Base-by-base conservation (phyloP, 306 rosid genomes). In the Abrus precatorius region DNA sequence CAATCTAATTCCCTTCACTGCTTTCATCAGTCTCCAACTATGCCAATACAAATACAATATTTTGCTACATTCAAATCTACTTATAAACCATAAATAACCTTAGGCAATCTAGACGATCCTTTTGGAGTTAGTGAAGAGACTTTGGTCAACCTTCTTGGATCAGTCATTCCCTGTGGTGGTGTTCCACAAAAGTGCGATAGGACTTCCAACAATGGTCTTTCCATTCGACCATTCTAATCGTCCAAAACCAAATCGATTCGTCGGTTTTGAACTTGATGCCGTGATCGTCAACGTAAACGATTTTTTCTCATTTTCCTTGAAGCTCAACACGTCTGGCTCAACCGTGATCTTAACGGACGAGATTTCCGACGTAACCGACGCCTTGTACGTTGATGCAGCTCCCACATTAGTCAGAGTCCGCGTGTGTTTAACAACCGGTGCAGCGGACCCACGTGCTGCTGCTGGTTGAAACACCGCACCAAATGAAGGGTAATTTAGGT, bases 161-260 rank as follows among this genome's bases (percentile, higher is more conserved):
- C 14, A 32, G 1, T 27, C 1, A 9, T 0, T 7, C 61, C 14
- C 6, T 20, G 20, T 20, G 20, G 20, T 20, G 0, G 3, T 10
- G 7, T 3, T 43, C 83, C 78, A 72, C 0, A 1, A 40, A 74
- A 91, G 65, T 0, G 91, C 78, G 13, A 94, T 84, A 0, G 97
- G 90, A 73, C 97, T 91, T 28, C 90, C 89, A 10, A 94, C 97
- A 1, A 78, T 27, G 40, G 74, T 88, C 67, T 88, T 85, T 56
- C 93, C 97, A 56, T 94, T 82, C 6, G 97, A 87, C 98, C 98
- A 94, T 80, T 82, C 89, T 12, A 94, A 67, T 75, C 88, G 91
- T 64, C 90, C 94, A 71, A 92, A 92, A 48, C 86, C 82, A 54
- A 60, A n/a, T 66, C 30, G 13, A 43, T 5, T 62, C 11, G 62